Evolutionary conservation across 805 yeast species (phyloP), one percentile per base, ranked within the genome.

Genomic region (Suhomyces kilbournensis): DNA sequence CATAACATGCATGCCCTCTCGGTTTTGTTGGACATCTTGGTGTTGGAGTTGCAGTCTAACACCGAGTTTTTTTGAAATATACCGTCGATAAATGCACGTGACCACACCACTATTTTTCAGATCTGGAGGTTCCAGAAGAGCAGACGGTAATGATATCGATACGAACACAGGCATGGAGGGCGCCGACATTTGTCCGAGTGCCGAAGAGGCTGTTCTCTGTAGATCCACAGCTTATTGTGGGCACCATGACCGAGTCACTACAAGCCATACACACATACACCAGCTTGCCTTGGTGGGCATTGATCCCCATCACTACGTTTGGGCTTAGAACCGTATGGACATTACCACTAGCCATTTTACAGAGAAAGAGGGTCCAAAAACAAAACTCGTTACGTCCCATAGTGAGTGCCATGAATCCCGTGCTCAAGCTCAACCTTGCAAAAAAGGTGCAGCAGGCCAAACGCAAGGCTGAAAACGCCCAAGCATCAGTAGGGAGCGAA

Each of bases 1-100:
- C 99, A 93, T 53, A 94, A 81, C 97, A 93, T 89, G 65, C 99
- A 93, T 7, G 98, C 98, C 77, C 99, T 83, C 57, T 91, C 96
- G 8, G 86, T 78, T 72, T 85, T 81, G 34, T 81, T 72, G 12
- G 86, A 75, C 79, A 75, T 75, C 30, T 42, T 42, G 53, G 23
- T 42, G 20, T n/a, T 17, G 23, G 14, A 9, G 42, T 38, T 38
- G 42, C 42, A 38, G 42, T 38, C 35, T 32, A 28, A n/a, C 17
- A n/a, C 35, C 35, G n/a, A 7, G 8, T 32, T 32, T 32, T 32
- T 32, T n/a, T 32, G 35, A 32, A 38, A 9, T 38, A 17, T 38
- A 14, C 20, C 23, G 42, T 19, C 42, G 42, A 19, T 38, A 19
- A 19, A 7, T 2, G 42, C 42, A 38, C 42, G 42, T 38, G 42